Percentiles rank a stretch among this genome's conserved stretches.
Evolutionary conservation across 2,329 filamentous ascomycete genomes (phyloP).

Genomic region (Chlorencoelia australis): DNA sequence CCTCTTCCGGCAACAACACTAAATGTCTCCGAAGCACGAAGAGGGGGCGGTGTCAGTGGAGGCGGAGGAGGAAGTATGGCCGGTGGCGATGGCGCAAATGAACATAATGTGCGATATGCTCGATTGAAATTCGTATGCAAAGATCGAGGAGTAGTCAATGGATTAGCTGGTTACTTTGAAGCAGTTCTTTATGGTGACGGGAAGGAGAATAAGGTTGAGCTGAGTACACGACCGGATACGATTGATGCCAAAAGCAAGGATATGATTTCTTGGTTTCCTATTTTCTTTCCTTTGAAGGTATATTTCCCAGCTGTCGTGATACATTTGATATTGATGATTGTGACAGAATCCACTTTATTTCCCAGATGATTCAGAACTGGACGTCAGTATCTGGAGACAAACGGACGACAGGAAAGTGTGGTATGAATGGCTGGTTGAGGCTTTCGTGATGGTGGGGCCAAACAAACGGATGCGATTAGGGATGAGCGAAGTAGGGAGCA

Average conservation of each 20-base stretch:
- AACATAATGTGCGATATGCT: constrained; percentile 80
- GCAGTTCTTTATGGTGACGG: constrained; percentile 66
- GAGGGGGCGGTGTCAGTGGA: constrained; percentile 53
- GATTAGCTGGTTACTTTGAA: constrained; percentile 91
- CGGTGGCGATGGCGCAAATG: constrained; percentile 72
- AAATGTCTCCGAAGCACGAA: constrained; percentile 43
- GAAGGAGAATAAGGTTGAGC: constrained; percentile 56
- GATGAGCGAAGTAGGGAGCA: constrained; percentile 57
- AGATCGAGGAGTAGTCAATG: constrained; percentile 76
- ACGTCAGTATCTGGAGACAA: constrained; percentile 91
- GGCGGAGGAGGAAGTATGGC: constrained; percentile 64
- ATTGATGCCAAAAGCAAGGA: constrained; percentile 90
- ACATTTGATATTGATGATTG: too few relatives aligned
- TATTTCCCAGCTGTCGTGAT: constrained; percentile 25
- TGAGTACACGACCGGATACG: constrained; percentile 85
- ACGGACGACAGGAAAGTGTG: constrained; percentile 93
- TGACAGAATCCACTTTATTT: constrained; percentile 79
- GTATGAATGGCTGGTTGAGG: constrained; percentile 97
- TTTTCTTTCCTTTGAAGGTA: constrained; percentile 94
- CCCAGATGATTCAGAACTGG: constrained; percentile 73
- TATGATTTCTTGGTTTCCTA: constrained; percentile 99
- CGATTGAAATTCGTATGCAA: constrained; percentile 69
- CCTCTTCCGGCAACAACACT: constrained; percentile 54
- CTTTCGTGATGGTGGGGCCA: constrained; percentile 56
- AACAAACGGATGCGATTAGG: constrained; percentile 56